These are phyloP conservation scores for Plantago coronopus DNA, from an alignment of 305 asterid genomes.

Conservation along the genomic window DNA sequence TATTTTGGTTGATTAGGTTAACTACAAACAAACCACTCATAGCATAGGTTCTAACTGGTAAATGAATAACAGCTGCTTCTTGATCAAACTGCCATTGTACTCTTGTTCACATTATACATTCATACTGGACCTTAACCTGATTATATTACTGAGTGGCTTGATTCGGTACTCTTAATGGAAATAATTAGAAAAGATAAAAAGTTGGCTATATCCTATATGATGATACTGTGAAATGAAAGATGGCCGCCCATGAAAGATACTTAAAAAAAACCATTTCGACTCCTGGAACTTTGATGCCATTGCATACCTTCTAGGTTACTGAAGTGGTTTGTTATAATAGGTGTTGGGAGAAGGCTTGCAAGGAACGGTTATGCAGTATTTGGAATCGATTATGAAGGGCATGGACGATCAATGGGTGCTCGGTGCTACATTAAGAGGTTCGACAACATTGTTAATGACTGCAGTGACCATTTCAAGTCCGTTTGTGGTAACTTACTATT, in stretches of 20 bases:
- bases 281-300: background rate
- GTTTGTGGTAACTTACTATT: conserved; percentile 51
- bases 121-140: no score
- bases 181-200: no score
- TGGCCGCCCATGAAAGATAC: no score
- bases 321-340: conserved; percentile 30
- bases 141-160: no score
- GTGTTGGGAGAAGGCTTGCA: conserved; percentile 70
- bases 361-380: conserved; percentile 73
- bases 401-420: conserved; percentile 80
- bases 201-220: no score
- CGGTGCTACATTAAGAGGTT: conserved; percentile 89
- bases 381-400: conserved; percentile 94
- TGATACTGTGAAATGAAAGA: no score
- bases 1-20: conserved; percentile 47
- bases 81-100: background rate
- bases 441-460: conserved; percentile 67
- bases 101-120: no score
- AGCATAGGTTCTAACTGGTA: conserved; percentile 12
- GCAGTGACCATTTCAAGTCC: conserved; percentile 62
- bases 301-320: background rate
- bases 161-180: no score
- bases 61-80: background rate
- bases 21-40: conserved; percentile 23
- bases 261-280: no score